phyloP scores from a whole-genome alignment of 345 rosid species.

The Nephelium lappaceum region DNA sequence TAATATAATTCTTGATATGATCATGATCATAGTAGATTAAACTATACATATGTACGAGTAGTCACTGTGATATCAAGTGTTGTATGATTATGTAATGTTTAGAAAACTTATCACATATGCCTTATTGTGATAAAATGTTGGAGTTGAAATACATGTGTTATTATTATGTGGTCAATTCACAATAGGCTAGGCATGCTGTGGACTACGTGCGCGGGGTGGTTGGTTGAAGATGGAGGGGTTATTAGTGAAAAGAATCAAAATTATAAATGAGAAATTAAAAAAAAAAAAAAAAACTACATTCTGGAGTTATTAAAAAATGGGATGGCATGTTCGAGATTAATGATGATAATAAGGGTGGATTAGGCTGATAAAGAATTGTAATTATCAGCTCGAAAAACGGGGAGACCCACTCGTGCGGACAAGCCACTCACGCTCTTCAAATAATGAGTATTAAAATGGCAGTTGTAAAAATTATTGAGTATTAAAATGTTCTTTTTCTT shows the following conservation, averaged over 20 bases:
- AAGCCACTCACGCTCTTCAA: constrained; percentile 45
- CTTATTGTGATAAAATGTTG: background rate
- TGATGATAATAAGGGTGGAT: constrained; percentile 6
- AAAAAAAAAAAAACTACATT: background rate
- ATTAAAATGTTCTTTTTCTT: too few species aligned
- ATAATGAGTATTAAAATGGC: constrained; percentile 2
- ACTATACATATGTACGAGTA: too few species aligned
- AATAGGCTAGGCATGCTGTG: background rate
- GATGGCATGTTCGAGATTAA: constrained; percentile 6
- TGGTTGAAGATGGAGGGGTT: too few species aligned
- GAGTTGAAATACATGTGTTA: background rate
- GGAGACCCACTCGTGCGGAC: constrained; percentile 75
- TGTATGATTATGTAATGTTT: too few species aligned
- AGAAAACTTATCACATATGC: background rate
- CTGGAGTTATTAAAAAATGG: background rate
- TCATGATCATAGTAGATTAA: too few species aligned
- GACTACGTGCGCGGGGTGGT: too few species aligned
- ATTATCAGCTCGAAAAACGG: constrained; percentile 57
- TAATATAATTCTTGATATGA: too few species aligned
- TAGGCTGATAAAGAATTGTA: constrained; percentile 22
- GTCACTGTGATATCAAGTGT: too few species aligned
- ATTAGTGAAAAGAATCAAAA: too few species aligned
- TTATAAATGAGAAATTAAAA: too few species aligned
- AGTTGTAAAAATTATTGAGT: too few species aligned
- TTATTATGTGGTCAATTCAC: background rate